Percentiles rank a stretch among this genome's conserved stretches.
phyloP scores from a whole-genome alignment of 768 basidiomycete genomes.

The Heimioporus sp. region DNA sequence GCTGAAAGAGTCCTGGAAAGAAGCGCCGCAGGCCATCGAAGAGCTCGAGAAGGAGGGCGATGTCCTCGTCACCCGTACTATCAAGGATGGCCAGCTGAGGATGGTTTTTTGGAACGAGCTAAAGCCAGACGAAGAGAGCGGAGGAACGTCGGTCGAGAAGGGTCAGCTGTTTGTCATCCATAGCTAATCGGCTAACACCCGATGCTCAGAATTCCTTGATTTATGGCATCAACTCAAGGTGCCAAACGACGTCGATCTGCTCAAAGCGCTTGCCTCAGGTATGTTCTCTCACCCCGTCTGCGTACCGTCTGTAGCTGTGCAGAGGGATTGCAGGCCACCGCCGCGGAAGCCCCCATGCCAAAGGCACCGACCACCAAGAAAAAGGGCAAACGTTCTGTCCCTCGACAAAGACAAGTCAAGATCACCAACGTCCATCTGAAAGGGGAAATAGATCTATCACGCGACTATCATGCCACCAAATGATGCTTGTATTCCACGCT shows the following conservation, averaged over 20 bases:
- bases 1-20: constrained; percentile 90
- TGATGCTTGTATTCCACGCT: background rate
- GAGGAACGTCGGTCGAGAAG: constrained; percentile 74
- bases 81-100: constrained; percentile 77
- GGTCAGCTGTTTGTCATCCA: constrained; percentile 42
- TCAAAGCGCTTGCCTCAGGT: constrained; percentile 77
- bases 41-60: constrained; percentile 89
- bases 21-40: constrained; percentile 78
- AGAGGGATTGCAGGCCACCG: constrained; percentile 83
- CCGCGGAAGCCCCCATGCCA: constrained; percentile 56
- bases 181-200: constrained; percentile 3
- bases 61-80: constrained; percentile 81
- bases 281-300: constrained; percentile 11
- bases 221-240: constrained; percentile 85
- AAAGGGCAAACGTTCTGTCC: constrained; percentile 75
- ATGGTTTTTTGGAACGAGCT: constrained; percentile 93
- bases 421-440: constrained; percentile 89
- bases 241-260: constrained; percentile 81
- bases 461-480: constrained; percentile 52
- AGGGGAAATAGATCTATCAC: constrained; percentile 81
- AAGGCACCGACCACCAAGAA: constrained; percentile 67
- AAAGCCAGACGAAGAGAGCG: constrained; percentile 69
- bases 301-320: constrained; percentile 5
- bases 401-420: constrained; percentile 71
- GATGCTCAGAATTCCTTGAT: constrained; percentile 71